Evolutionary conservation across 179 eudicot species (phyloP), one percentile per base, ranked within the genome.

Genomic region (Amaranthus tricolor): DNA sequence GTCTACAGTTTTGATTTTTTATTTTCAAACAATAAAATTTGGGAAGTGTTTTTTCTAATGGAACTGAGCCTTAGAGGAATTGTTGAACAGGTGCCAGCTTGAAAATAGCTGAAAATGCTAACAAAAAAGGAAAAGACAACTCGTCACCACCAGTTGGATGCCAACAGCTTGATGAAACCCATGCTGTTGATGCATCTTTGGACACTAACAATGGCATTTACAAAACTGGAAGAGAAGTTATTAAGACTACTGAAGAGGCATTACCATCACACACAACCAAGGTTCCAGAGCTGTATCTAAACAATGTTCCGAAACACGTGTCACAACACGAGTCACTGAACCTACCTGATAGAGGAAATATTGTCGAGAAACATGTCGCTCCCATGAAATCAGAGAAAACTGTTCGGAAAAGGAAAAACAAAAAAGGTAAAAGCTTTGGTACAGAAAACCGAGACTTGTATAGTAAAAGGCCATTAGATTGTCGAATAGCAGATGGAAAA

Each of bases 241-340:
- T 14, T 24, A 14, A 14, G 9, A 20, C 68, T 70, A 83, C 70
- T 76, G 76, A 50, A 50, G 24, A 72, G 54, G 74, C 13, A 51
- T 68, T 31, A 16, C 66, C 65, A 21, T 52, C 76, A 76, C 64
- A 67, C 13, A 7, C 21, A 5, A 20, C 20, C 48, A 68, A 52
- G 20, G 48, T 52, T 52, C 19, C 72, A 52, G 72, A 52, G 45
- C 47, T 24, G 59, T 24, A 51, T 16, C 31, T 62, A 55, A 62
- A 72, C 55, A 67, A 66, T 71, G 80, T 55, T 52, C 62, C 78
- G 43, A 77, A 68, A 9, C 24, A 7, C 58, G 13, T 59, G 70
- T 81, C 79, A 52, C 77, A 74, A 74, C 71, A 45, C 43, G 79
- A 61, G 61, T 31, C 55, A 5, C 21, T 43, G 45, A 52, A 67